Evolutionary conservation across 495 filamentous ascomycete species (phyloP), one percentile per base, ranked within the genome.

Genomic region (Evernia prunastri): DNA sequence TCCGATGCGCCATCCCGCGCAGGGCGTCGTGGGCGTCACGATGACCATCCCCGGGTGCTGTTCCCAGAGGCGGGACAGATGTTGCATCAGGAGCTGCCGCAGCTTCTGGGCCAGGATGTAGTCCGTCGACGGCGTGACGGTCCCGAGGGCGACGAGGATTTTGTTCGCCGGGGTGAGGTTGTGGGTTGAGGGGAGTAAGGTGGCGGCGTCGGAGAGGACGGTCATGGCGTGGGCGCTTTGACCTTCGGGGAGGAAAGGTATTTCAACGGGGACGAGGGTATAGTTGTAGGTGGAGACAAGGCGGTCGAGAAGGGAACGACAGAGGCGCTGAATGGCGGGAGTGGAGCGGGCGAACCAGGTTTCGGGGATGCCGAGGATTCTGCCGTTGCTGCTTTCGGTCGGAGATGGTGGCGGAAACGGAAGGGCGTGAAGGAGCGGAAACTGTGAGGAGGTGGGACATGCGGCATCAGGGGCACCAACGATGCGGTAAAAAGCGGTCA

Each of bases 201-300:
- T 78, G 33, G 80, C 76, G 35, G 83, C 82, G 60, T 92, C 89
- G n/a, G 81, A 72, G 63, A 96, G 85, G 71, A 92, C 93, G 39
- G 88, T 94, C 15, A 91, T 75, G 27, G 84, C 85, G 76, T 96
- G 92, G 0, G 91, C 89, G 36, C 84, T 75, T 64, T 92, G 88
- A 35, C 82, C 87, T 37, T 58, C 56, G 37, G 31, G 56, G 17
- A 58, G 56, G 56, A 58, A 58, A 23, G 56, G 56, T 56, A 96
- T 83, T 23, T 75, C 73, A 72, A 96, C 91, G 68, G 89, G 82
- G 59, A 95, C 77, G 36, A 86, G 67, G 35, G 80, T 74, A 77
- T 96, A 96, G 29, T 63, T 40, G 47, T 82, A 81, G 17, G 80
- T 68, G 37, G 75, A 72, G 39, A 77, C 78, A 66, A 89, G 85